Base-by-base conservation (phyloP, 2,329 filamentous ascomycete species). In the Pseudovirgaria hyperparasitica region DNA sequence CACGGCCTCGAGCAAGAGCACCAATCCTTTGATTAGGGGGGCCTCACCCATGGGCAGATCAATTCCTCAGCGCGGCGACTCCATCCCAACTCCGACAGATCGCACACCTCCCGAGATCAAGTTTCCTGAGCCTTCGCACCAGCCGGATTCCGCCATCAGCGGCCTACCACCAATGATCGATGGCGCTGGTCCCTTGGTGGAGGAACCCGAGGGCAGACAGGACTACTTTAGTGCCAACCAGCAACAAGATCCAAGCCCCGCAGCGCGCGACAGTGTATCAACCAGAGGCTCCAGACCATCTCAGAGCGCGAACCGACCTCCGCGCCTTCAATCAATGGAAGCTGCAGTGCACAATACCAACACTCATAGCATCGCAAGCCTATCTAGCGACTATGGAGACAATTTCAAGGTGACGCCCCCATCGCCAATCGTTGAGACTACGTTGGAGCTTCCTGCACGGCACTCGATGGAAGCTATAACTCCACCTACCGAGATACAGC, bases 1-100 rank as follows among this genome's bases (percentile, higher is more conserved):
- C 40, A 63, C 64, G 11, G 58, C 58, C 9, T 68, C 64, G 3
- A 65, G 62, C 19, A 50, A 48, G 16, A 58, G 51, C 26, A 61
- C 55, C 10, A 59, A 66, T 22, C 59, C 61, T 30, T 55, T 76
- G 13, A 43, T 75, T 23, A 53, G 57, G 26, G 71, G 73, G 42
- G 70, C 70, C 9, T 63, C 69, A 39, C 52, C 60, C 15, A 72
- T 73, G 62, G 70, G 70, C 7, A 60, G 59, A 7, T 67, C 66
- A 3, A 52, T 58, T 23, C 62, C 65, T n/a, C 51, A 55, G 9
- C 46, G 49, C 29, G 48, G 49, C 34, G 52, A 55, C 26, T 52
- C 57, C 2, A 39, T 52, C 28, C 38, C 37, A 16, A 51, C 48
- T 10, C 49, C 48, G 10, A 39, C 46, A 26, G 37, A 50, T 21